Conservation (phyloP, 306 rosid species). For the Aeschynomene evenia region DNA sequence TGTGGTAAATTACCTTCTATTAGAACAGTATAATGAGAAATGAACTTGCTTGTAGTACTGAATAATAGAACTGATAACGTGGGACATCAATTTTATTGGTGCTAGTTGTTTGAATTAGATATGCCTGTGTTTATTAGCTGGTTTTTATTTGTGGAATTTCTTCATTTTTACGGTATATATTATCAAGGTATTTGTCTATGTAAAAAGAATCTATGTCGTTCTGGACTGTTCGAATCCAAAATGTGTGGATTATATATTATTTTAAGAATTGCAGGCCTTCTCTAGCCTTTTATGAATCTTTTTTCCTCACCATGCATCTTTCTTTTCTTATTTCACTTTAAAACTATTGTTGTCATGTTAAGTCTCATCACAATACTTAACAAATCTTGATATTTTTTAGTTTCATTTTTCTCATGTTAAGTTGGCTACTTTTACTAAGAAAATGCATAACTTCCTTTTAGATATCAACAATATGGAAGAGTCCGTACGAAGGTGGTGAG, state of each 20-base stretch:
- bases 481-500: slow-evolving; percentile 54
- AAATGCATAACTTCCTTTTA: too few species aligned
- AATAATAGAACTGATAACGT: background rate
- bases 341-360: background rate
- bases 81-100: background rate
- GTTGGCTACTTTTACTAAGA: too few species aligned
- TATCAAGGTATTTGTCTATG: background rate
- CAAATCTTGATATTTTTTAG: background rate
- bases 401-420: background rate
- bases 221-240: background rate
- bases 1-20: background rate
- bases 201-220: background rate
- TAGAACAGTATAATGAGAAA: background rate
- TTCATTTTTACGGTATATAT: background rate
- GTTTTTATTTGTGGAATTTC: background rate
- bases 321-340: background rate
- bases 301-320: background rate
- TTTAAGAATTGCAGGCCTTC: too few species aligned
- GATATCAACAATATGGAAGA: too few species aligned
- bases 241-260: background rate
- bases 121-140: background rate
- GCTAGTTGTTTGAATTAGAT: background rate
- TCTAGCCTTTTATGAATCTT: background rate
- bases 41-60: background rate
- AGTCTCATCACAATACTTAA: background rate